Evolutionary conservation across 129 eudicot genomes (phyloP).

Genomic region (Dittrichia graveolens): DNA sequence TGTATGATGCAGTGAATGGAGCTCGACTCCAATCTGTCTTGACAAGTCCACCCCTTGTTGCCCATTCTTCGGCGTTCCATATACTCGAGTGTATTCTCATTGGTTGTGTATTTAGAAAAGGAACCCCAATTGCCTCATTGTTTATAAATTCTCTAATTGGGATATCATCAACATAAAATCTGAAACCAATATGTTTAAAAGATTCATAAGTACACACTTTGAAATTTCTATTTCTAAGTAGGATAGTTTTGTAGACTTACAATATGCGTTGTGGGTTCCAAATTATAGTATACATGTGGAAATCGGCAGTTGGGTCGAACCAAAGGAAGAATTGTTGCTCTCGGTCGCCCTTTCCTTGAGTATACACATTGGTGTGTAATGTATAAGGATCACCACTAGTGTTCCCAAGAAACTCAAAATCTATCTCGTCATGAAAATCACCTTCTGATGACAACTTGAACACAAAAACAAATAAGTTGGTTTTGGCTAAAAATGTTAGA

Average conservation of each 20-base stretch:
- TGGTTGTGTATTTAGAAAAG: constrained; percentile 42
- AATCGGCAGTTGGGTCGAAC: constrained; percentile 74
- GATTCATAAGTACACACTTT: background rate
- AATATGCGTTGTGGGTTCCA: constrained; percentile 69
- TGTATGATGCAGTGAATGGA: constrained; percentile 61
- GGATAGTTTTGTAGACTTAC: constrained; percentile 41
- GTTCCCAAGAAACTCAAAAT: constrained; percentile 66
- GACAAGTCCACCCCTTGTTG: constrained; percentile 52
- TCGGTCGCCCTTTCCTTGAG: constrained; percentile 57
- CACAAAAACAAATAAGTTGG: constrained; percentile 14
- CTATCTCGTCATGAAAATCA: constrained; percentile 60
- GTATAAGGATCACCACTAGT: constrained; percentile 63
- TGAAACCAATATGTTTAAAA: background rate
- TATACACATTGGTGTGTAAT: constrained; percentile 63
- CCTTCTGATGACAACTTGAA: constrained; percentile 62
- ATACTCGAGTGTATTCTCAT: constrained; percentile 63
- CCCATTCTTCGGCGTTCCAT: constrained; percentile 67
- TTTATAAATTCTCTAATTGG: constrained; percentile 48
- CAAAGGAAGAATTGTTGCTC: constrained; percentile 67
- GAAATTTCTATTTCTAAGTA: background rate
- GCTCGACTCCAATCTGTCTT: constrained; percentile 71
- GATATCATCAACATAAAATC: constrained; percentile 44
- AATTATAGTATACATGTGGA: constrained; percentile 53
- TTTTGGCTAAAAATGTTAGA: too few relatives aligned
- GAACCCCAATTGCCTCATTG: constrained; percentile 43